Conservation (phyloP, 2,329 filamentous ascomycete genomes). For the Xylaria sp. region DNA sequence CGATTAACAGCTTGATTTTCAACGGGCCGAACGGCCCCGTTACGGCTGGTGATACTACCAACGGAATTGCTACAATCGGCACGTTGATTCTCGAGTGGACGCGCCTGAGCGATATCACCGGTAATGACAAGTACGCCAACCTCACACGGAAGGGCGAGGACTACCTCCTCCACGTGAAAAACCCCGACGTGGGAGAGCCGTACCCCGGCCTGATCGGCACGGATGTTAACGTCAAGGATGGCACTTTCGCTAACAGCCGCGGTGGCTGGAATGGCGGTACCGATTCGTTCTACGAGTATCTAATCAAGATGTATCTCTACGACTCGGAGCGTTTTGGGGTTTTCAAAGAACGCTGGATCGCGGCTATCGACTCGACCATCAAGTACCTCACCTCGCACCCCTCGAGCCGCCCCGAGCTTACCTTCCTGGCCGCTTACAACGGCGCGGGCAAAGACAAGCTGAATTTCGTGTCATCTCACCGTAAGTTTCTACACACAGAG, state of each 20-base stretch:
- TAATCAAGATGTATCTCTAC: constrained; percentile 91
- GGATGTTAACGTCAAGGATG: constrained; percentile 66
- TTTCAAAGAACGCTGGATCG: constrained; percentile 77
- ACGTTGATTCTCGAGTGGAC: constrained; percentile 86
- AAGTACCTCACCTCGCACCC: constrained; percentile 73
- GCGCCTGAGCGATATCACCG: constrained; percentile 75
- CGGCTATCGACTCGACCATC: constrained; percentile 78
- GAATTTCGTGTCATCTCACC: constrained; percentile 54
- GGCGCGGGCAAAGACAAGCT: constrained; percentile 46
- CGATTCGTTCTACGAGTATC: constrained; percentile 87
- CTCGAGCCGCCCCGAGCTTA: constrained; percentile 68
- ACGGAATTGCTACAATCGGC: constrained; percentile 77
- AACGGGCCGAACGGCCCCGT: constrained; percentile 32
- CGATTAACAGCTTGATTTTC: constrained; percentile 68
- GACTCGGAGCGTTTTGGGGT: constrained; percentile 65
- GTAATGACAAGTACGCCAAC: constrained; percentile 67
- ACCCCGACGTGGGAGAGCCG: constrained; percentile 64
- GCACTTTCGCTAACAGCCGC: constrained; percentile 66
- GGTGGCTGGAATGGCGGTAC: constrained; percentile 80
- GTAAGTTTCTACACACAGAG: constrained; percentile 43
- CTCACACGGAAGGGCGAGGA: constrained; percentile 71
- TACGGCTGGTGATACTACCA: constrained; percentile 51
- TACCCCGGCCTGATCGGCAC: constrained; percentile 79
- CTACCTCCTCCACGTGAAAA: constrained; percentile 71
- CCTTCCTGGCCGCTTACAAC: constrained; percentile 68